phyloP scores from a whole-genome alignment of 2,329 filamentous ascomycete genomes.

The Calonectria pseudoturangicola region DNA sequence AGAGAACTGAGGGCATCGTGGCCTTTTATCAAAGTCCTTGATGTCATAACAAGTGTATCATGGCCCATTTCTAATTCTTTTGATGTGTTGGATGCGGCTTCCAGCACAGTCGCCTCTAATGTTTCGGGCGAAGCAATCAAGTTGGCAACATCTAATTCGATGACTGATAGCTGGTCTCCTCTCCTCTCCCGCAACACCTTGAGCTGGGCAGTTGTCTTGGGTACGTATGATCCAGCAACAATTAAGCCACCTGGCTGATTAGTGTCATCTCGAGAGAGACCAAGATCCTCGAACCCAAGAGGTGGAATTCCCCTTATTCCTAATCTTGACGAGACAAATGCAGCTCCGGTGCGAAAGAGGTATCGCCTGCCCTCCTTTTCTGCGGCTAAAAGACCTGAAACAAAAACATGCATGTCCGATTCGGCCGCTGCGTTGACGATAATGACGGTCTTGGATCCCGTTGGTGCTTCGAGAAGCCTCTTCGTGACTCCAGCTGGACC shows the following conservation, averaged over 20 bases:
- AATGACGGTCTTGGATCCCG: slow-evolving; percentile 62
- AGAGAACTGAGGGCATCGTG: slow-evolving; percentile 68
- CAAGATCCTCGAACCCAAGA: slow-evolving; percentile 66
- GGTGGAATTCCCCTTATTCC: slow-evolving; percentile 70
- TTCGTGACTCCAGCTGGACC: slow-evolving; percentile 51
- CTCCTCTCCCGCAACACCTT: slow-evolving; percentile 62
- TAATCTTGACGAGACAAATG: slow-evolving; percentile 67
- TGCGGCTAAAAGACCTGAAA: slow-evolving; percentile 66
- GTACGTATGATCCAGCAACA: slow-evolving; percentile 74
- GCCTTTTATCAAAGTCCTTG: slow-evolving; percentile 67
- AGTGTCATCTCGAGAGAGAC: slow-evolving; percentile 50
- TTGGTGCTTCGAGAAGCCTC: slow-evolving; percentile 58
- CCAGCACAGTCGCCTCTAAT: slow-evolving; percentile 46
- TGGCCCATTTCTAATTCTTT: slow-evolving; percentile 62
- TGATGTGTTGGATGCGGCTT: slow-evolving; percentile 56
- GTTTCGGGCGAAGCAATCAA: slow-evolving; percentile 57
- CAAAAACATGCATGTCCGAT: slow-evolving; percentile 73
- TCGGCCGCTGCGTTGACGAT: slow-evolving; percentile 73
- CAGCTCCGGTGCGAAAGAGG: slow-evolving; percentile 62
- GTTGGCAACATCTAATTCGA: slow-evolving; percentile 64
- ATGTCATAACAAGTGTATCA: slow-evolving; percentile 76
- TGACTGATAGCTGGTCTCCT: slow-evolving; percentile 65
- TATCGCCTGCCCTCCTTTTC: slow-evolving; percentile 58
- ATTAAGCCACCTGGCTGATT: slow-evolving; percentile 66
- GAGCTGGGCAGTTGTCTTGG: slow-evolving; percentile 74